Evolutionary conservation across 1,139 yeast genomes (phyloP).

Genomic region (Insectozyma bohioensis): DNA sequence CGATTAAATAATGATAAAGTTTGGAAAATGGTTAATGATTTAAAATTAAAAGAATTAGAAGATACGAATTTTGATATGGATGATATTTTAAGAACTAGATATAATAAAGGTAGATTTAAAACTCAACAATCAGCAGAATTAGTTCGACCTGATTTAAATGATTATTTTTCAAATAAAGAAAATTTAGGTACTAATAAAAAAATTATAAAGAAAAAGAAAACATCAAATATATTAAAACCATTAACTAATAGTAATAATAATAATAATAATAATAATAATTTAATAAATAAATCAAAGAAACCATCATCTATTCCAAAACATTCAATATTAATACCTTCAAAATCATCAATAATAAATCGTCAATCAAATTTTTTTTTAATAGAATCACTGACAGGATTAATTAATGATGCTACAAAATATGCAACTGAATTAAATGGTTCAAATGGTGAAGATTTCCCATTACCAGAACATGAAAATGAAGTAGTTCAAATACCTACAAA

Average conservation of each 20-base stretch:
- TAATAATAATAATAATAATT: too few relatives aligned
- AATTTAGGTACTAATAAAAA: conserved; percentile 18
- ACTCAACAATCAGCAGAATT: conserved; percentile 9
- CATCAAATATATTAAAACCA: conserved; percentile 27
- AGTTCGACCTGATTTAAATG: conserved; percentile 29
- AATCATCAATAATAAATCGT: conserved; percentile 6
- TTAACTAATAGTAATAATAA: conserved; percentile 12
- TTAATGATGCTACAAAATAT: conserved; percentile 70
- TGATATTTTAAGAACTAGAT: conserved; percentile 47
- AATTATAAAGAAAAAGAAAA: conserved; percentile 5
- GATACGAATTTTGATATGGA: conserved; percentile 40
- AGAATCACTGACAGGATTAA: conserved; percentile 64
- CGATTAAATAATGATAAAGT: conserved; percentile 37
- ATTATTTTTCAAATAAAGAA: conserved; percentile 37
- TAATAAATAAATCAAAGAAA: background rate
- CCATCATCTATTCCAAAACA: conserved; percentile 32
- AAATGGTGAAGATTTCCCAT: conserved; percentile 61
- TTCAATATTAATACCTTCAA: conserved; percentile 8
- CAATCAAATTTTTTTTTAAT: conserved; percentile 48
- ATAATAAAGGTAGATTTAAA: conserved; percentile 39
- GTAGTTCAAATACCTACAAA: conserved; percentile 68
- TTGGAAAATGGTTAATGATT: conserved; percentile 33
- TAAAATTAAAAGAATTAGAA: conserved; percentile 22
- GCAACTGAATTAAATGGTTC: conserved; percentile 74
- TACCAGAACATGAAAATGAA: conserved; percentile 60